A percentile compares a stretch with the other conserved stretches of the same genome.
Evolutionary conservation across 805 yeast genomes (phyloP).

Genomic region (Zygosaccharomyces bisporus): DNA sequence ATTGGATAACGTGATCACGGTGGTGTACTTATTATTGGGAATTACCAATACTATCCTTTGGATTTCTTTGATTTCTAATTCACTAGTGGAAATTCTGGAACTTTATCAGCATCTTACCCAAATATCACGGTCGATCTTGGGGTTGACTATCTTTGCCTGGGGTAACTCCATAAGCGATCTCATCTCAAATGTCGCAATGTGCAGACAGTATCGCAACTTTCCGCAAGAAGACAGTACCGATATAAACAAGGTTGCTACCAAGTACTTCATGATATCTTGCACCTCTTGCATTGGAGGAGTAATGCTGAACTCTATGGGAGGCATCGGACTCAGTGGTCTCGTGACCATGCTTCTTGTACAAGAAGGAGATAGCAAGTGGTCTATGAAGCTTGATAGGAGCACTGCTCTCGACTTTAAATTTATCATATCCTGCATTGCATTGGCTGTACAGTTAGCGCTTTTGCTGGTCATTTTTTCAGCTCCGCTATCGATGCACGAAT

Average conservation of each 20-base stretch:
- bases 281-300: conserved; percentile 96
- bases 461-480: conserved; percentile 22
- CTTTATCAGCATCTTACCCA: conserved; percentile 32
- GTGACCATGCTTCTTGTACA: conserved; percentile 37
- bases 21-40: conserved; percentile 23
- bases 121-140: conserved; percentile 78
- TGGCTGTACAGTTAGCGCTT: conserved; percentile 23
- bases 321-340: conserved; percentile 76
- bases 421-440: conserved; percentile 25
- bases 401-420: conserved; percentile 22
- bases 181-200: conserved; percentile 79
- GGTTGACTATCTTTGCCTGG: conserved; percentile 87
- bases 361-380: conserved; percentile 17
- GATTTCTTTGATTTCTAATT: conserved; percentile 35
- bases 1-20: conserved; percentile 15
- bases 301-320: conserved; percentile 68
- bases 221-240: conserved; percentile 24
- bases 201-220: conserved; percentile 44
- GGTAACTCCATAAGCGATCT: conserved; percentile 94
- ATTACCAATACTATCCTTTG: conserved; percentile 33
- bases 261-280: conserved; percentile 84
- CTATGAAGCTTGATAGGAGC: conserved; percentile 17
- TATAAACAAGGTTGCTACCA: conserved; percentile 38
- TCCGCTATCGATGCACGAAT: conserved; percentile 10
- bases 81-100: conserved; percentile 34